These are phyloP conservation scores for Stephanodiscus triporus DNA, from an alignment of 108 stramenopile species.

Conservation along the genomic window DNA sequence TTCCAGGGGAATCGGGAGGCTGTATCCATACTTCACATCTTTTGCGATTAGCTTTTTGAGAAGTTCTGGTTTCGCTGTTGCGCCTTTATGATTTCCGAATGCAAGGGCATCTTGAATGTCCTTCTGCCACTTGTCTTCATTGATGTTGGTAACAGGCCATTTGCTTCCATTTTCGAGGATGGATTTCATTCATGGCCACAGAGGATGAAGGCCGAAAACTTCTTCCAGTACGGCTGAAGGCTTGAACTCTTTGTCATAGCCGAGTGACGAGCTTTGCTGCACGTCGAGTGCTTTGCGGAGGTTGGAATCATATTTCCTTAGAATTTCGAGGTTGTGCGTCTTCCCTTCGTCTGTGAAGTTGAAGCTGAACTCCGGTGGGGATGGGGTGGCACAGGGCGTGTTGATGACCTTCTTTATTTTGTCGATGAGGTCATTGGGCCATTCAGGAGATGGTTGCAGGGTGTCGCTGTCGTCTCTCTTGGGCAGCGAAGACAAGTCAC, in stretches of 20 bases:
- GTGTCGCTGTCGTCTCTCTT: too few species aligned
- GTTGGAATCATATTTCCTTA: background rate
- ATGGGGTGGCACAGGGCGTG: background rate
- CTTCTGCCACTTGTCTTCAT: background rate
- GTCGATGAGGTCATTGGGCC: too few species aligned
- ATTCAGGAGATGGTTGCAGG: too few species aligned
- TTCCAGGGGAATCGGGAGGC: too few species aligned
- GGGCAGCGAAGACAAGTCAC: too few species aligned
- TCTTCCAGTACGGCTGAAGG: background rate
- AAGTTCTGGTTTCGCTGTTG: background rate
- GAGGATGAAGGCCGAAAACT: background rate
- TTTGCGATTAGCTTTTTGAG: too few species aligned
- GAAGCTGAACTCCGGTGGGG: too few species aligned
- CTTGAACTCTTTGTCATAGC: background rate
- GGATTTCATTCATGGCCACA: background rate
- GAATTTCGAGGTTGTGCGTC: background rate
- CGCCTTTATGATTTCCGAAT: conserved; percentile 3
- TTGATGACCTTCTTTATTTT: background rate
- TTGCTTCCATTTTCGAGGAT: too few species aligned
- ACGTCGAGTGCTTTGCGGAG: background rate
- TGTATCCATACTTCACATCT: too few species aligned
- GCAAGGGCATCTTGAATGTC: too few species aligned
- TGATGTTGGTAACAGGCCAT: too few species aligned
- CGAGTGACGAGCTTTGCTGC: background rate
- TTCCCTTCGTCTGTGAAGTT: too few species aligned